Base-by-base conservation (phyloP, 352 stramenopile genomes). In the Elongisporangium anandrum region DNA sequence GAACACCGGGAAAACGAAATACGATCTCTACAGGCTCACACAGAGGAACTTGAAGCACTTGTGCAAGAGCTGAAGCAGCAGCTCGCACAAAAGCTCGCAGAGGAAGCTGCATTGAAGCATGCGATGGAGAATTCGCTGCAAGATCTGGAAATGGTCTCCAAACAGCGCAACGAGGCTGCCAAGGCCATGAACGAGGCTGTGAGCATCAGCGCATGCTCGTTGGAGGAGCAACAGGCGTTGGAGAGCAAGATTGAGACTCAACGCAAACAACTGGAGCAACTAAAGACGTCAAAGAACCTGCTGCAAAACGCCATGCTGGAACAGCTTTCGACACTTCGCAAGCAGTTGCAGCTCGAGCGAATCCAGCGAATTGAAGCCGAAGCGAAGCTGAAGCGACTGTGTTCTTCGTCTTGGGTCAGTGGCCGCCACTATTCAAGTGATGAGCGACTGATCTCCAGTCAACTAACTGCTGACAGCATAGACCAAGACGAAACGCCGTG, bases 101-200 rank as follows among this genome's bases (percentile, higher is more conserved):
- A 91, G 16, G 76, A 90, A 47, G 57, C 45, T 0, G 75, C 74
- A 3, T 64, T 94, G 39, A 74, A 77, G 10, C 56, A 73, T 4
- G 81, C 75, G 9, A 93, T 93, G 81, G 84, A 90, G 47, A 71
- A 73, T 7, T 70, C 81, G 9, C 60, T 92, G n/a, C 68, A 72
- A 0, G 85, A 94, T 41, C 53, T 94, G 0, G 69, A 85, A 23
- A 69, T 60, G 1, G 59, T 94, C 16, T 90, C 85, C 0, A 70
- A 72, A 15, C 82, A 94, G 52, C 79, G 85, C 24, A 93, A 94
- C 47, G 83, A 94, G 22, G 85, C 80, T 0, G 78, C 84, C 0
- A 82, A 81, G 17, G 83, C 85, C 0, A 93, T 94, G 85, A 92
- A 90, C 54, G 85, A 93, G 53, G 85, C 85, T 20, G 82, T 94